Evolutionary conservation across 1,284 basidiomycete species (phyloP), one percentile per base, ranked within the genome.

Genomic region (Cryptococcus maquisensis): DNA sequence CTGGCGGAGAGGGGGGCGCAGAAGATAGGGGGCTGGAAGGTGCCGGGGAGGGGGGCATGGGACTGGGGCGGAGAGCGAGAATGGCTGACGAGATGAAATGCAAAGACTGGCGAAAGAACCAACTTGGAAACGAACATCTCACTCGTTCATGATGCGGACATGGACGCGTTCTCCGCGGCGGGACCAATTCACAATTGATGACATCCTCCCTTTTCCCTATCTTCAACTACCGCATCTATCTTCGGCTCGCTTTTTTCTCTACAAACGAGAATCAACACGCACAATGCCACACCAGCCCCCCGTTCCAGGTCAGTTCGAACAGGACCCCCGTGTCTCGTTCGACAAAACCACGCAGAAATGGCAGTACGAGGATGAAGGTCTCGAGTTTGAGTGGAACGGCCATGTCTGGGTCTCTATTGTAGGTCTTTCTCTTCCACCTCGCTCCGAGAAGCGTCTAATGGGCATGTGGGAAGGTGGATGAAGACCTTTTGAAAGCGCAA

Each of bases 311-410:
- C 79, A 83, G 37, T 92, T 93, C 70, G 84, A 83, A 40, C 79
- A 82, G 46, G 90, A 92, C 71, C 85, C 85, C 52, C 83, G 86
- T 59, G 82, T 90, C 79, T 54, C 81, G 79, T 57, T 88, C 67
- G 87, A 89, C 59, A 87, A 83, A 64, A 80, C 82, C 42, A 81
- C 84, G 4, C 82, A 82, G 40, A 87, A 88, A 62, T 98, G 90
- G 89, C 83, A 86, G 51, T 86, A 87, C 68, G 95, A 98, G 72
- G 88, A 90, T 54, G 86, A 92, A 2, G 92, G 88, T 13, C 79
- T 82, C 26, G 93, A 96, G 73, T 83, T 89, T 70, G 94, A 98
- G 76, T 98, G 89, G 80, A 88, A 91, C 67, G 89, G 87, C 66
- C 84, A 83, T 18, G 78, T 79, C 38, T 96, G 93, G 93, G 74